Conservation (phyloP, 2,329 filamentous ascomycete genomes). For the Anthostomella pinea region DNA sequence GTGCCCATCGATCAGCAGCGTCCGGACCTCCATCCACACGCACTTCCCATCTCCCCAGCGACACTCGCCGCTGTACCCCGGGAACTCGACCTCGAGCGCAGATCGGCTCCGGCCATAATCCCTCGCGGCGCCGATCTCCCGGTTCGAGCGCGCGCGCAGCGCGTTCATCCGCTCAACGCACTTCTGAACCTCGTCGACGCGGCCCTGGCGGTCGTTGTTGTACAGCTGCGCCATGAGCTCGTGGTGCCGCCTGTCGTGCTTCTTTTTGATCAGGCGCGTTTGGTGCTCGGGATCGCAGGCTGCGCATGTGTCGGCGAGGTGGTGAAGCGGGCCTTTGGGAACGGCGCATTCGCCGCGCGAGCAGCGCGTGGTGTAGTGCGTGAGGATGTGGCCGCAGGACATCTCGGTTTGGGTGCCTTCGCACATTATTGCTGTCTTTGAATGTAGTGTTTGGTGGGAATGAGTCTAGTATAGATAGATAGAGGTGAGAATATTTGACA, state of each 20-base stretch:
- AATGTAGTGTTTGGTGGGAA: conserved; percentile 1
- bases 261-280: neutral
- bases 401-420: conserved; percentile 19
- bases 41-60: neutral
- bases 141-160: neutral
- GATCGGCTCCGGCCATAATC: neutral
- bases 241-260: neutral
- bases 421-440: no score
- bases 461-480: no score
- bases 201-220: conserved; percentile 13
- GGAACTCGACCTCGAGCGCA: conserved; percentile 8
- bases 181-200: conserved; percentile 1
- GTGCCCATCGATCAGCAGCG: neutral
- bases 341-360: conserved; percentile 3
- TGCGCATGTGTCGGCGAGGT: conserved; percentile 37
- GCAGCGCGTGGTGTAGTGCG: conserved; percentile 14
- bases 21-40: neutral
- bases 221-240: conserved; percentile 23
- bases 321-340: conserved; percentile 10
- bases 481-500: no score
- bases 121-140: conserved; percentile 3
- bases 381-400: conserved; percentile 26
- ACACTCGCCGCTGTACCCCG: neutral
- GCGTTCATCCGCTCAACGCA: neutral
- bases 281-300: conserved; percentile 32